phyloP scores from a whole-genome alignment of 2,329 filamentous ascomycete genomes.

The Cryoendolithus antarcticus region DNA sequence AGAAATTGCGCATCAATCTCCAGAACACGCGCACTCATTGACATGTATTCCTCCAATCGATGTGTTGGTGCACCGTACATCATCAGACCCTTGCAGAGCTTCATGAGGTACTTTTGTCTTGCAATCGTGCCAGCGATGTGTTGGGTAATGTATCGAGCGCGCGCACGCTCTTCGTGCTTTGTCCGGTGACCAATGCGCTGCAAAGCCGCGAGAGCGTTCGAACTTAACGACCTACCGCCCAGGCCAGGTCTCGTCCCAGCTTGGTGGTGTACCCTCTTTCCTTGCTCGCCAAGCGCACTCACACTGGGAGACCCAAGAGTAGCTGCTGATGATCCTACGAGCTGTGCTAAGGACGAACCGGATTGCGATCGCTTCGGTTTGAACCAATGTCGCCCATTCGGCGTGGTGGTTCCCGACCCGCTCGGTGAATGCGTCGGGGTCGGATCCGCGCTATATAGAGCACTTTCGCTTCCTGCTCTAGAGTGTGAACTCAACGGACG shows the following conservation, averaged over 20 bases:
- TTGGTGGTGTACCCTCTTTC: conserved; percentile 12
- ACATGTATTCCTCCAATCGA: conserved; percentile 82
- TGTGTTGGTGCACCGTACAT: conserved; percentile 82
- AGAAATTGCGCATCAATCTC: conserved; percentile 83
- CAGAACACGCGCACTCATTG: conserved; percentile 76
- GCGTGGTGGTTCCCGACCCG: conserved; percentile 30
- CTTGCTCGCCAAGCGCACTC: conserved; percentile 29
- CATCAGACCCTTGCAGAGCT: conserved; percentile 79
- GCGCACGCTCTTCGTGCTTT: too few species aligned
- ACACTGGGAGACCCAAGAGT: conserved; percentile 30
- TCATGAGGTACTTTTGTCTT: conserved; percentile 70
- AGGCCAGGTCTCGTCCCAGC: too few species aligned
- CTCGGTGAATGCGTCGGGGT: conserved; percentile 25
- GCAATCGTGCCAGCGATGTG: conserved; percentile 59
- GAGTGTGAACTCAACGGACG: too few species aligned
- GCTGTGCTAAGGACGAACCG: conserved; percentile 28
- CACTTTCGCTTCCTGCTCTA: background rate
- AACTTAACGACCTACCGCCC: too few species aligned
- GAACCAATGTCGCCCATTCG: conserved; percentile 27
- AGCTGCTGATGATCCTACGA: conserved; percentile 31
- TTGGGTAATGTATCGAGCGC: conserved; percentile 34
- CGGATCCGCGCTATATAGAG: conserved; percentile 3
- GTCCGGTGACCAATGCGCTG: too few species aligned
- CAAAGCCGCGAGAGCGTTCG: too few species aligned
- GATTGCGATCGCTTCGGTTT: conserved; percentile 24